Evolutionary conservation across 177 flowering plant genomes (phyloP).

Genomic region (Vitis hybrid): DNA sequence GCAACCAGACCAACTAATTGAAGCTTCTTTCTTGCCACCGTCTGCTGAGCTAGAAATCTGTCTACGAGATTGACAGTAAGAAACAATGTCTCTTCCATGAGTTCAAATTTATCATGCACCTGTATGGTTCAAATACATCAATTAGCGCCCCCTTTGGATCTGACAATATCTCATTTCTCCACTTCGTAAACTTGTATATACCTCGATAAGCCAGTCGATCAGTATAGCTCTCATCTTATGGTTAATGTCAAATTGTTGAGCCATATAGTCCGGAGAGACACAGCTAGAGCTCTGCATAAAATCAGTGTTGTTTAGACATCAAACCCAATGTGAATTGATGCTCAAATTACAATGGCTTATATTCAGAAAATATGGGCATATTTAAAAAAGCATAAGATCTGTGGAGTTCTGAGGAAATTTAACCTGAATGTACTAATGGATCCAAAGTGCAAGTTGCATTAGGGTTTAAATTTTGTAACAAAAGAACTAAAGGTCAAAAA

Average conservation of each 20-base stretch:
- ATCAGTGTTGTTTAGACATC: neutral
- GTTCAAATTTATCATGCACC: constrained; percentile 60
- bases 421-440: too few species aligned
- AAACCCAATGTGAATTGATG: neutral
- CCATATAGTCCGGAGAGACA: constrained; percentile 63
- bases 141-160: neutral
- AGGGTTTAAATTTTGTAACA: too few species aligned
- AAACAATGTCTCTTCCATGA: constrained; percentile 48
- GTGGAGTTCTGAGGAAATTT: too few species aligned
- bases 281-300: constrained; percentile 52
- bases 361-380: too few species aligned
- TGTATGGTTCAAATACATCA: constrained; percentile 8
- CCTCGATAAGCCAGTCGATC: constrained; percentile 92
- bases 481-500: too few species aligned
- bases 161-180: too few species aligned
- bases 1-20: constrained; percentile 54
- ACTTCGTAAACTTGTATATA: constrained; percentile 16
- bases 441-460: too few species aligned
- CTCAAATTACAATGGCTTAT: too few species aligned
- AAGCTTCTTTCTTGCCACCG: constrained; percentile 46
- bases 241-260: constrained; percentile 69
- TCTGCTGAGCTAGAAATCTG: constrained; percentile 40
- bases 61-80: constrained; percentile 49
- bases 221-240: constrained; percentile 81
- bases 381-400: too few species aligned